Evolutionary conservation across 352 stramenopile species (phyloP), one percentile per base, ranked within the genome.

Genomic region (Poterioochromonas sp.): DNA sequence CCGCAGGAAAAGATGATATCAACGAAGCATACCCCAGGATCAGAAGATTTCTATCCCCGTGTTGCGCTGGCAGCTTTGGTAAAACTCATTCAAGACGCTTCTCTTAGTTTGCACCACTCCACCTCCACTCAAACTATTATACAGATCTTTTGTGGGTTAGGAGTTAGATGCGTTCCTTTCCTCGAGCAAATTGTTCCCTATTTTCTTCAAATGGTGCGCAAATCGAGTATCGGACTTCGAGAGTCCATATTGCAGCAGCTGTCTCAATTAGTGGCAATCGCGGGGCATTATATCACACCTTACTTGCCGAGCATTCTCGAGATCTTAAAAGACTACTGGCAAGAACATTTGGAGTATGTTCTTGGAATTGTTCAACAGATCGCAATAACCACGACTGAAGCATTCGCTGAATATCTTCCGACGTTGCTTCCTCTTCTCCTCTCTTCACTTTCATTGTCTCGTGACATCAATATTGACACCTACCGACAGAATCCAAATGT

Each of bases 111-210:
- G 37, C 93, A 99, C 78, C 95, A 99, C 82, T 89, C 94, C 35
- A 95, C 95, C 77, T 94, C 97, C 32, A 97, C 98, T 76, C 95
- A 99, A 77, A 93, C 95, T 29, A 92, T 99, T 39, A 98, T 98
- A 88, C 97, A 97, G 74, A 98, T 99, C 76, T 98, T 99, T 87
- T 95, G 97, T 80, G 93, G 89, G 60, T 84, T 99, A 0, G 95
- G 92, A 20, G 37, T 93, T 0, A 89, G 93, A 77, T 98, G 92
- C 79, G 92, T 98, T 51, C 91, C 89, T 3, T 99, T 98, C 80
- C 86, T 99, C 32, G 91, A 93, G 77, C 91, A 94, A 47, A 97
- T 99, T 80, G 87, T 99, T 39, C 95, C 95, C 22, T 93, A 97
- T 40, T 97, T 99, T 54, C 80, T 99, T 60, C 83, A 89, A 32